Conservation (phyloP, 2,329 filamentous ascomycete genomes). For the Sporothrix inflata region DNA sequence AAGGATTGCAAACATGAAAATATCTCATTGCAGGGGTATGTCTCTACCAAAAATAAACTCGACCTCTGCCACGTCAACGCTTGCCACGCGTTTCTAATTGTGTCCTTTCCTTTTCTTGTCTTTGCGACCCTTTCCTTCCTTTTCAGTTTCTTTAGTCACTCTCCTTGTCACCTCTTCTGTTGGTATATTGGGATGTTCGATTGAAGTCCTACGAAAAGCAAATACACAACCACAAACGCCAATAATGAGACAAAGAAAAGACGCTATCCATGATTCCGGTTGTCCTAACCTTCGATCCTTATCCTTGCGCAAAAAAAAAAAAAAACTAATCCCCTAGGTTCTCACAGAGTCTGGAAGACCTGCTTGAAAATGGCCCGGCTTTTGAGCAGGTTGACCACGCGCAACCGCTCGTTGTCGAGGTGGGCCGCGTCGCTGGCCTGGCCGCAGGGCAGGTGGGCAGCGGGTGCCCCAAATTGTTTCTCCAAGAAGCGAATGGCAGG, state of each 20-base stretch:
- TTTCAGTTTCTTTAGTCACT: no score
- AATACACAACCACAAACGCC: no score
- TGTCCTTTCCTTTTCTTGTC: no score
- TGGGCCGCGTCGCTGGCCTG: constrained; percentile 94
- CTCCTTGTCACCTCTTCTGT: no score
- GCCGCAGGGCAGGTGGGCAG: constrained; percentile 90
- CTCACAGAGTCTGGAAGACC: constrained; percentile 77
- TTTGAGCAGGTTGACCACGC: constrained; percentile 85
- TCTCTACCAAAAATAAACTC: background rate
- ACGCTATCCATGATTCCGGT: background rate
- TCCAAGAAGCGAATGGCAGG: constrained; percentile 92
- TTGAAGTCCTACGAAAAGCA: no score
- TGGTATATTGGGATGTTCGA: no score
- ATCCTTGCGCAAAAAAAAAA: background rate
- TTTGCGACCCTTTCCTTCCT: no score
- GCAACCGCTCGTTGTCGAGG: constrained; percentile 90
- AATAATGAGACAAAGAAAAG: background rate
- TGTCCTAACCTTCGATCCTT: background rate
- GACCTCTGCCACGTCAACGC: background rate
- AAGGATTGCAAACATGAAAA: background rate
- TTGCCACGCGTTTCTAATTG: no score
- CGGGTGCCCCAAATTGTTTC: constrained; percentile 88
- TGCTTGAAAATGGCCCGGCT: constrained; percentile 87
- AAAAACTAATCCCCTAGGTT: background rate
- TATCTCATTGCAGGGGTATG: background rate